Evolutionary conservation across 306 rosid species (phyloP).

Genomic region (Benincasa hispida): DNA sequence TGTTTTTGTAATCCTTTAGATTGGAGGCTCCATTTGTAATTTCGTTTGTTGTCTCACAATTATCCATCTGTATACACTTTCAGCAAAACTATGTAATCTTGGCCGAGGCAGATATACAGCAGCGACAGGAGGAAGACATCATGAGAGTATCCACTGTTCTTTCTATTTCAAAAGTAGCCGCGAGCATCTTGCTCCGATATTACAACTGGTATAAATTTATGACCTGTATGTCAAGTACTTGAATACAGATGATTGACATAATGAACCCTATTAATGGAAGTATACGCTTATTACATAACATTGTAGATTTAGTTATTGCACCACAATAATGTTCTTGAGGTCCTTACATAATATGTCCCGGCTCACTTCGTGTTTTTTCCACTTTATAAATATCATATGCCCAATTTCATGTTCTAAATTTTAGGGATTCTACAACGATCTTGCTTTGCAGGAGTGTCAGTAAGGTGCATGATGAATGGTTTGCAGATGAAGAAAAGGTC

Average conservation of each 20-base stretch:
- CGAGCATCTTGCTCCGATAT: conserved; percentile 49
- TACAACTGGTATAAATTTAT: conserved; percentile 34
- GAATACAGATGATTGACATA: not conserved
- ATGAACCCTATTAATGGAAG: not conserved
- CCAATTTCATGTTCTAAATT: conserved; percentile 1
- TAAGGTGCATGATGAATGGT: conserved; percentile 65
- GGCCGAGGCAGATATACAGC: conserved; percentile 43
- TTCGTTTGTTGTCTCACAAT: not conserved
- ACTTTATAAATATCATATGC: not conserved
- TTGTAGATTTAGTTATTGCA: conserved; percentile 1
- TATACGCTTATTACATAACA: not conserved
- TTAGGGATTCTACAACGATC: not conserved
- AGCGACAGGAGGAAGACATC: conserved; percentile 49
- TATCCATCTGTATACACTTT: conserved; percentile 1
- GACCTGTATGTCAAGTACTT: not conserved
- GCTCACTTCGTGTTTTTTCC: not conserved
- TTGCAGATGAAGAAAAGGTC: conserved; percentile 55
- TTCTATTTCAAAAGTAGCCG: conserved; percentile 40
- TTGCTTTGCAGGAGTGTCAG: conserved; percentile 39
- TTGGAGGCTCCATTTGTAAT: no score
- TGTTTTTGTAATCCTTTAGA: no score
- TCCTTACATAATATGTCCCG: not conserved
- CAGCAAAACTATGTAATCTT: conserved; percentile 47
- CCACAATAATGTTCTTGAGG: not conserved
- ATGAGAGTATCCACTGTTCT: conserved; percentile 45